Conservation (phyloP, 2,329 filamentous ascomycete species). For the Thelonectria olida region DNA sequence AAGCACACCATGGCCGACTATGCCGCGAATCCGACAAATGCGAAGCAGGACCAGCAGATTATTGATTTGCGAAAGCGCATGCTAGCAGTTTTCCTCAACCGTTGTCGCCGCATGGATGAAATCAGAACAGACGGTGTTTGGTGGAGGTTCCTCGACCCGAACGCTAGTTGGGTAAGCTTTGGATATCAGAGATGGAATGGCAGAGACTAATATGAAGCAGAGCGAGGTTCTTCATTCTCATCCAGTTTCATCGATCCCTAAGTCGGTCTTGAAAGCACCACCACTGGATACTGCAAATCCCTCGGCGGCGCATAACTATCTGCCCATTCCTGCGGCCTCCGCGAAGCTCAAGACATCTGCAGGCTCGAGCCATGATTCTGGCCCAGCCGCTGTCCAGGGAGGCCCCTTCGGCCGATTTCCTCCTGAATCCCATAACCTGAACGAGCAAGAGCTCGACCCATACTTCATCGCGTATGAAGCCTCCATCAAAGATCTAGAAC, state of each 20-base stretch:
- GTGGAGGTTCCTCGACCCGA: conserved; percentile 97
- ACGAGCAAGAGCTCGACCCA: conserved; percentile 90
- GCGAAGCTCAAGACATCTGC: conserved; percentile 79
- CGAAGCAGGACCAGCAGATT: conserved; percentile 96
- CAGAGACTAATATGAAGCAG: conserved; percentile 55
- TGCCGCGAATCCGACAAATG: conserved; percentile 95
- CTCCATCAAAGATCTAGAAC: conserved; percentile 90
- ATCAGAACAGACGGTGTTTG: conserved; percentile 93
- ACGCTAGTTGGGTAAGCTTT: conserved; percentile 89
- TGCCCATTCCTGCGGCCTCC: conserved; percentile 85
- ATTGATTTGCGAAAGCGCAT: conserved; percentile 97
- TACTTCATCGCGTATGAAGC: conserved; percentile 96
- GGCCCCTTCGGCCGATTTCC: conserved; percentile 80
- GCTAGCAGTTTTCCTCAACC: conserved; percentile 93
- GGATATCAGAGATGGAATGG: background rate
- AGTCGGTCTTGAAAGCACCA: conserved; percentile 94
- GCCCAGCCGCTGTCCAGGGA: conserved; percentile 48
- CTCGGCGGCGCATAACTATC: conserved; percentile 83
- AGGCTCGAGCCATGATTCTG: conserved; percentile 47
- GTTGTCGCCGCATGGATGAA: conserved; percentile 91
- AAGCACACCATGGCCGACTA: conserved; percentile 99
- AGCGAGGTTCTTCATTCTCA: conserved; percentile 95
- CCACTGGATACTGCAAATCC: conserved; percentile 95
- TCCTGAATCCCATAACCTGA: conserved; percentile 76
- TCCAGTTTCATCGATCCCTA: conserved; percentile 89